Evolutionary conservation across 345 rosid species (phyloP).

Genomic region (Eucalyptus sideroxylon): DNA sequence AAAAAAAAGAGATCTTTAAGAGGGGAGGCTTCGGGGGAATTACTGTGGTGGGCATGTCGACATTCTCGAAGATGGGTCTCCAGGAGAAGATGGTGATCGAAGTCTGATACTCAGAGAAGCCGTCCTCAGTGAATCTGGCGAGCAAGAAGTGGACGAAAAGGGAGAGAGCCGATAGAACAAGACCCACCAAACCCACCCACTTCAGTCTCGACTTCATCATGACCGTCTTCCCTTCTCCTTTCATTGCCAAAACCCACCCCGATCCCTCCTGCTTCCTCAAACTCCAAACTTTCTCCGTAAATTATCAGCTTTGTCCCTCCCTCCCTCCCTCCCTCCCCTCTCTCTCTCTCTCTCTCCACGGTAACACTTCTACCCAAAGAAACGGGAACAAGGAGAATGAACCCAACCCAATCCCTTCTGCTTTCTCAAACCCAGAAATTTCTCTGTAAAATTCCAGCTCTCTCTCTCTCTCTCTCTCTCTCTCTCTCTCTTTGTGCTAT

Average conservation of each 20-base stretch:
- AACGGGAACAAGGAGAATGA: neutral
- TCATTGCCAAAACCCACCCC: conserved; percentile 1
- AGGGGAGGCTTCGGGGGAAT: neutral
- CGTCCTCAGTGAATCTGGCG: conserved; percentile 68
- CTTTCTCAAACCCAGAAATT: neutral
- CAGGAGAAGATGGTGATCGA: conserved; percentile 91
- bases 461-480: neutral
- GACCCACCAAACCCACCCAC: conserved; percentile 78
- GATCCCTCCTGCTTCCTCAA: neutral
- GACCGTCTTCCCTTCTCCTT: conserved; percentile 69
- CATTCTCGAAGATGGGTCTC: conserved; percentile 78
- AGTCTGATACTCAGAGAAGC: conserved; percentile 67
- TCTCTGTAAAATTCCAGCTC: neutral
- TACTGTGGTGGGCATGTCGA: conserved; percentile 42
- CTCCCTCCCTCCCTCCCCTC: neutral
- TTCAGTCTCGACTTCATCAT: conserved; percentile 72
- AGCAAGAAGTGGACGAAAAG: conserved; percentile 73
- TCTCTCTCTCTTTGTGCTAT: neutral
- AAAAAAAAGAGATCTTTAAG: neutral
- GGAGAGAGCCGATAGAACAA: conserved; percentile 64
- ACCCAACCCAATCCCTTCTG: neutral
- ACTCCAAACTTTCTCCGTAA: neutral
- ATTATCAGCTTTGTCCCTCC: neutral
- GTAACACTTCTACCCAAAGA: neutral
- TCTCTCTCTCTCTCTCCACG: neutral